A percentile compares a stretch with the other conserved stretches of the same genome.
Evolutionary conservation across 2,329 filamentous ascomycete genomes (phyloP).

Genomic region (Paecilomyces niveus): DNA sequence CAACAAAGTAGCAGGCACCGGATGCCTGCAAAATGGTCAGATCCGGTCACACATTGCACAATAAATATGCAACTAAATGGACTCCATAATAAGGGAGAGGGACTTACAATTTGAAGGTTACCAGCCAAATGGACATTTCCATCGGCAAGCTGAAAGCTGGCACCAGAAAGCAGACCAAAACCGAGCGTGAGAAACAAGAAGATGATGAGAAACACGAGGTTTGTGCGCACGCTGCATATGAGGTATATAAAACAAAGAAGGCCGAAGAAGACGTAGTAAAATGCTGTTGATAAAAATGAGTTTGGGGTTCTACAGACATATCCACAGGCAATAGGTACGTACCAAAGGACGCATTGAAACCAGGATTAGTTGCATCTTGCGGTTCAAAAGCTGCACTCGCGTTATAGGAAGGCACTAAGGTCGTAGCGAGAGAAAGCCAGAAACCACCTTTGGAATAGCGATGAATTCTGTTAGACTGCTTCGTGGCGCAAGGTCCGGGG

Average conservation of each 20-base stretch:
- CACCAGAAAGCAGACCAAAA: conserved; percentile 54
- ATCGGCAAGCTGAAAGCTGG: conserved; percentile 51
- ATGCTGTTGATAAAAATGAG: conserved; percentile 25
- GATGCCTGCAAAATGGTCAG: conserved; percentile 22
- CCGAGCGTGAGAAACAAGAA: conserved; percentile 56
- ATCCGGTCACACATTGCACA: neutral
- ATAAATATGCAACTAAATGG: neutral
- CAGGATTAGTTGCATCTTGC: conserved; percentile 1
- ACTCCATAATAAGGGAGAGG: neutral
- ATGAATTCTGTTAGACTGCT: neutral
- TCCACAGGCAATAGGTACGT: conserved; percentile 11
- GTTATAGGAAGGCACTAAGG: conserved; percentile 48
- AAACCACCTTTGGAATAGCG: conserved; percentile 33
- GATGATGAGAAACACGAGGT: conserved; percentile 62
- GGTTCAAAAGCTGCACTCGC: conserved; percentile 41
- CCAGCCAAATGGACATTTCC: conserved; percentile 22
- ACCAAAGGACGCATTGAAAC: conserved; percentile 50
- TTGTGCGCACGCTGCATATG: conserved; percentile 64
- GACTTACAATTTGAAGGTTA: conserved; percentile 19
- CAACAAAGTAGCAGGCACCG: conserved; percentile 45
- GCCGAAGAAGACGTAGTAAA: conserved; percentile 60
- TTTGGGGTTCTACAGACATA: neutral
- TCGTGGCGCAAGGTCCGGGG: neutral
- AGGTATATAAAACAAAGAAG: conserved; percentile 61
- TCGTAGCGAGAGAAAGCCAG: conserved; percentile 51